These are phyloP conservation scores for Penicillium glabrum DNA, from an alignment of 2,329 filamentous ascomycete species.

Conservation along the genomic window DNA sequence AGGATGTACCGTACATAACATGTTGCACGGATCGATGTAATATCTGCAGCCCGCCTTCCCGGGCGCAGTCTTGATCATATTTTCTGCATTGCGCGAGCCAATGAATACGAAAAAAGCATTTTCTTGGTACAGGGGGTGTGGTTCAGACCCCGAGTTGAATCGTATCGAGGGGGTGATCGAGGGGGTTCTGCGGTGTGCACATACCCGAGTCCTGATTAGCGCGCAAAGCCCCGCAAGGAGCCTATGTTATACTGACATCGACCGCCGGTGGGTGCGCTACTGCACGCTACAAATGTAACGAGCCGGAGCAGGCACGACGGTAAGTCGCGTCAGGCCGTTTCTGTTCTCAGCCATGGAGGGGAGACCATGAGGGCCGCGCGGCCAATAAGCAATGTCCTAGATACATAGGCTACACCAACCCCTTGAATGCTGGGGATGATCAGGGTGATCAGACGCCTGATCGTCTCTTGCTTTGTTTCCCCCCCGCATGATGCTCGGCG, in stretches of 20 bases:
- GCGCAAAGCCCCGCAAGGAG: conserved; percentile 5
- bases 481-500: conserved; percentile 4
- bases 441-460: neutral
- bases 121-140: neutral
- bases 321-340: neutral
- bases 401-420: neutral
- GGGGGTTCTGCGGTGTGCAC: neutral
- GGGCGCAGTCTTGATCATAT: neutral
- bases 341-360: no score
- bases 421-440: neutral
- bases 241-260: neutral
- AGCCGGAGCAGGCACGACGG: neutral
- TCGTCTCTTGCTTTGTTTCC: neutral
- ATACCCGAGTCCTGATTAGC: neutral
- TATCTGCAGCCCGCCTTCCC: neutral
- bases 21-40: neutral
- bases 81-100: neutral
- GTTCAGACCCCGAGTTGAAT: neutral
- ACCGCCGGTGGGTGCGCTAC: neutral
- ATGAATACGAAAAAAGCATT: neutral
- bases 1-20: conserved; percentile 4
- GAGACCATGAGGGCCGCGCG: neutral
- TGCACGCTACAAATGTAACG: neutral
- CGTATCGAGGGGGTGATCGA: neutral
- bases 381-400: neutral